Base-by-base conservation (phyloP, 305 asterid genomes). In the Caryopteris hybrid region DNA sequence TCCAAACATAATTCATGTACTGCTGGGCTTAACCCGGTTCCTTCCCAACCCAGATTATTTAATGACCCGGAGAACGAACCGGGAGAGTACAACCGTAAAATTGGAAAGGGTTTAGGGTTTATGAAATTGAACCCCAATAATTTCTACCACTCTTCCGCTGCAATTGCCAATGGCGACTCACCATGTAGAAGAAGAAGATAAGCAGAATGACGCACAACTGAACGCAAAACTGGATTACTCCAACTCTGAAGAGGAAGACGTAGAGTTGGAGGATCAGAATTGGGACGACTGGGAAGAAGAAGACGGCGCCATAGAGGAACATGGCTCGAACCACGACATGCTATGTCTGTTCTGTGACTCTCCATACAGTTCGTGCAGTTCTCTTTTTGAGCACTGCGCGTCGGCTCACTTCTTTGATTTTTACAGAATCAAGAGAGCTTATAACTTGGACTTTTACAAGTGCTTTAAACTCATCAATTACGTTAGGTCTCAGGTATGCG, bases 391-490 rank as follows among this genome's bases (percentile, higher is more conserved):
- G 41, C 99, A 93, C 76, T 90, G 96, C 75, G 81, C 79, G 68
- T 77, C 85, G 33, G 60, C 64, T 45, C 99, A 93, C 72, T 60
- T 20, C 59, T 90, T 93, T 57, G 85, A 90, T 67, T 86, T 88
- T 68, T 41, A 76, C 25, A 84, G 71, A 61, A 73, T 88, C 41
- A 90, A 78, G 84, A 78, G 64, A 60, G 62, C 74, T 23, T 52
- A 75, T 33, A 52, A 57, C 43, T 81, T 93, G 94, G 97, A 93
- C 79, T 87, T 93, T 69, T 93, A 93, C 33, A 85, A 72, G 25
- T 80, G 95, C 81, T 79, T 93, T 43, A 88, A 86, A 95, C 88
- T 93, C 76, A 80, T 93, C 76, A 93, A 93, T 74, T 90, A 84
- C 69, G 75, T 76, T 61, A 84, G 99, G 90, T 75, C 83, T 42